phyloP scores from a whole-genome alignment of 805 yeast genomes.

The Yarrowia sp. region DNA sequence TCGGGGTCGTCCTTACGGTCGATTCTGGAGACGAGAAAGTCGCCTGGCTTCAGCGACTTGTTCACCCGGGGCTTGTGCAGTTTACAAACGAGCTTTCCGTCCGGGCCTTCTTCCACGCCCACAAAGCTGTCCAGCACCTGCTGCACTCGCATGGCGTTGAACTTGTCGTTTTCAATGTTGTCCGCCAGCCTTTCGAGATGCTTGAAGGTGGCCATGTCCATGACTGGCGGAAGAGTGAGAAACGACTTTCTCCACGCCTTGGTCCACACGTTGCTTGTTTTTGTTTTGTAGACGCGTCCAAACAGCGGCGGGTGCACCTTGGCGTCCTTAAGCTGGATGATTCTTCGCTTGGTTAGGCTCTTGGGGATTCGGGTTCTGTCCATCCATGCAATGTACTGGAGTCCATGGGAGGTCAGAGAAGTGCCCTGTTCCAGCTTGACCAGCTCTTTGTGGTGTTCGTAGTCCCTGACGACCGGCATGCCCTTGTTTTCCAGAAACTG shows the following conservation, averaged over 20 bases:
- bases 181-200: background rate
- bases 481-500: background rate
- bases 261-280: background rate
- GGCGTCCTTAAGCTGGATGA: background rate
- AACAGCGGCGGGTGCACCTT: background rate
- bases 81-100: background rate
- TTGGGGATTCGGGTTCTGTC: too few species aligned
- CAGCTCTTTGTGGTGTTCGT: background rate
- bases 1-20: background rate
- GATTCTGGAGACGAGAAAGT: background rate
- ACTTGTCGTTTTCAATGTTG: background rate
- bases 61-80: background rate
- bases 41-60: background rate
- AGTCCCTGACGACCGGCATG: background rate
- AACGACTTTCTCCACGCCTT: background rate
- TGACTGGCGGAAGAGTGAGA: background rate
- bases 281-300: background rate
- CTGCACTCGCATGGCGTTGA: background rate
- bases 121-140: background rate
- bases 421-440: background rate
- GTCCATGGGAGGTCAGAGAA: background rate
- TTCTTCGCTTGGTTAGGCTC: too few species aligned
- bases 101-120: background rate
- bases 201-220: constrained; percentile 2
- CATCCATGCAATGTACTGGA: background rate